These are phyloP conservation scores for Fomitiporia mediterranea DNA, from an alignment of 1,284 basidiomycete species.

Conservation along the genomic window DNA sequence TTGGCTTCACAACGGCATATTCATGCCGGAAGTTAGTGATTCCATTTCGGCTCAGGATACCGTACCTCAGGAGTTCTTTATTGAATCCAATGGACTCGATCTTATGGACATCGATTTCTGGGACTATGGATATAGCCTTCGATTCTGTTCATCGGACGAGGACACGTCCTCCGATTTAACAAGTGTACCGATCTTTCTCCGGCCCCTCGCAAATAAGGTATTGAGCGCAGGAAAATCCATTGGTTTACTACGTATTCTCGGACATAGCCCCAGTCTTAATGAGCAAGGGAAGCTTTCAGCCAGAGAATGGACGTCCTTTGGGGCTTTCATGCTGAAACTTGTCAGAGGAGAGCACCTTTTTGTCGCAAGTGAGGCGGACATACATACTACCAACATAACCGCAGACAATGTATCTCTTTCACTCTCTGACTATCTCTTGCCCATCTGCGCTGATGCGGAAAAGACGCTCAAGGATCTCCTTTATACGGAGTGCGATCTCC, in stretches of 20 bases:
- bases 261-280: slow-evolving; percentile 25
- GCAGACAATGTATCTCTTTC: slow-evolving; percentile 45
- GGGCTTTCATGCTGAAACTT: slow-evolving; percentile 8
- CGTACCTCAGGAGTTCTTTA: slow-evolving; percentile 76
- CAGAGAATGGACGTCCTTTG: slow-evolving; percentile 30
- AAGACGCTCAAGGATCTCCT: slow-evolving; percentile 54
- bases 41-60: slow-evolving; percentile 27
- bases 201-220: slow-evolving; percentile 51
- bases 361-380: not conserved
- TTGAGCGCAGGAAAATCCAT: slow-evolving; percentile 75
- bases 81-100: slow-evolving; percentile 64
- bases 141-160: slow-evolving; percentile 33
- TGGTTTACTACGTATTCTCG: slow-evolving; percentile 58
- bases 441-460: slow-evolving; percentile 54
- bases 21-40: slow-evolving; percentile 36
- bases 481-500: slow-evolving; percentile 65
- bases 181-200: slow-evolving; percentile 55
- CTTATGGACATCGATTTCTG: slow-evolving; percentile 75
- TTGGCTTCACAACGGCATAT: slow-evolving; percentile 77
- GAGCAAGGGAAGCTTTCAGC: slow-evolving; percentile 27
- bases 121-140: slow-evolving; percentile 64
- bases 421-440: slow-evolving; percentile 59
- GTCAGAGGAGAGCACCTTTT: not conserved
- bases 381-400: slow-evolving; percentile 20
- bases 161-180: slow-evolving; percentile 26